A percentile compares a stretch with the other conserved stretches of the same genome.
phyloP scores from a whole-genome alignment of 768 basidiomycete species.

The Trametes cinnabarina region DNA sequence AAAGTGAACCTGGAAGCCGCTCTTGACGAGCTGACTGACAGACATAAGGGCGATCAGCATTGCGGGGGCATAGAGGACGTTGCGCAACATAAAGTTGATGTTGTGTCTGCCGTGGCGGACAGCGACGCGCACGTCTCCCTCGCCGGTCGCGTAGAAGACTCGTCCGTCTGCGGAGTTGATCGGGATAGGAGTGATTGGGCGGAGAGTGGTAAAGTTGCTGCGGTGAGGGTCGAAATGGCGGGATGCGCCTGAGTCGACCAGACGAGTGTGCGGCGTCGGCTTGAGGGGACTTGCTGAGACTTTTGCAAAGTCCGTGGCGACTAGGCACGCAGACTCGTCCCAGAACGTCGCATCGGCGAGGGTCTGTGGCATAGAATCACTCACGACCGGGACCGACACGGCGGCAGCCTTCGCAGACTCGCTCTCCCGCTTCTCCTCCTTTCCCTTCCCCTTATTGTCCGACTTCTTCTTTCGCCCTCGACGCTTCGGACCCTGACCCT shows the following conservation, averaged over 20 bases:
- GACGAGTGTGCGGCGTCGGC: neutral
- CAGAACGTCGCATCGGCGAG: neutral
- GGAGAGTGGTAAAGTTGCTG: constrained; percentile 14
- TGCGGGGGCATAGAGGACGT: constrained; percentile 14
- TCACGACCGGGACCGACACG: no score
- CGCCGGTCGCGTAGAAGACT: constrained; percentile 20
- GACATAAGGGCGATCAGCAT: constrained; percentile 18
- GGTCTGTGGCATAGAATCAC: neutral
- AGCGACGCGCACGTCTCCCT: constrained; percentile 15
- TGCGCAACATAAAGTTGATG: neutral
- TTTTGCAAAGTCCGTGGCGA: constrained; percentile 6
- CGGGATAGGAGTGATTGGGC: neutral
- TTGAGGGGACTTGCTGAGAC: neutral
- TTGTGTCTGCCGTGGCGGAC: neutral
- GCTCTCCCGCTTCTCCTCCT: neutral
- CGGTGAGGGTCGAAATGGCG: constrained; percentile 18
- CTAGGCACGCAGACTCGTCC: neutral
- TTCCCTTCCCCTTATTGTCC: neutral
- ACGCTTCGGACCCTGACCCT: constrained; percentile 17
- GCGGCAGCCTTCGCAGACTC: neutral
- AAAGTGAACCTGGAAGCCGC: constrained; percentile 5
- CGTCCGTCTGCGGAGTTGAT: constrained; percentile 18
- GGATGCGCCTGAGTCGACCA: constrained; percentile 21
- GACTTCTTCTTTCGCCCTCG: neutral
- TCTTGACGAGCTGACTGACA: constrained; percentile 1